Evolutionary conservation across 345 rosid species (phyloP), one percentile per base, ranked within the genome.

Genomic region (Linum lewisii): DNA sequence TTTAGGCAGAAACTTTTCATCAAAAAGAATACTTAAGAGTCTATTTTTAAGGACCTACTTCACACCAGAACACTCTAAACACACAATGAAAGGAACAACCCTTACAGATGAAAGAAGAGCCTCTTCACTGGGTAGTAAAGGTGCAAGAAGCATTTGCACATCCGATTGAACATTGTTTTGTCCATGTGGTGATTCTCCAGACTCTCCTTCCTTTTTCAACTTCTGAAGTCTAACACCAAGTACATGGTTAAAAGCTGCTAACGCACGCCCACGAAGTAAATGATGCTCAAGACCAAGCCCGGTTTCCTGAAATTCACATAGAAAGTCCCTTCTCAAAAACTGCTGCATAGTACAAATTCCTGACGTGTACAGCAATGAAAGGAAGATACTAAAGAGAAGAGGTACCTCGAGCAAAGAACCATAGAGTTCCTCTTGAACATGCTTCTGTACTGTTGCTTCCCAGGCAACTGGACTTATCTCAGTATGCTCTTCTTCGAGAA

Each of bases 251-350:
- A 93, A 93, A 54, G 99, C 97, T 62, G 99, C 94, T 55, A 93
- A 80, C 11, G 97, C 83, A 62, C 99, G 97, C 53, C 99, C 97
- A 64, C 99, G 99, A 77, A 89, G 88, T 78, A 93, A 79, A 77
- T 82, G 85, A 61, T 88, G 95, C 72, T 93, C 97, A 73, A 93
- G 78, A 63, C 97, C 89, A 61, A 75, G 79, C 69, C 86, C 91
- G 53, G 83, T 81, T 79, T 86, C 97, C 99, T 93, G 69, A 66
- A 66, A 69, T 60, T 34, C 66, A 55, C 54, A 47, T 25, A 64
- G 21, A 26, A 34, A 57, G 6, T n/a, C 23, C 47, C 14, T 7
- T 42, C 13, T 42, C 47, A 42, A 42, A 42, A 16, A 42, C 47
- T 42, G 47, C 16, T 16, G 13, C 9, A 42, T 16, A 42, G 18